These are phyloP conservation scores for Rhododendron simsii DNA, from an alignment of 148 eudicot species.

Conservation along the genomic window DNA sequence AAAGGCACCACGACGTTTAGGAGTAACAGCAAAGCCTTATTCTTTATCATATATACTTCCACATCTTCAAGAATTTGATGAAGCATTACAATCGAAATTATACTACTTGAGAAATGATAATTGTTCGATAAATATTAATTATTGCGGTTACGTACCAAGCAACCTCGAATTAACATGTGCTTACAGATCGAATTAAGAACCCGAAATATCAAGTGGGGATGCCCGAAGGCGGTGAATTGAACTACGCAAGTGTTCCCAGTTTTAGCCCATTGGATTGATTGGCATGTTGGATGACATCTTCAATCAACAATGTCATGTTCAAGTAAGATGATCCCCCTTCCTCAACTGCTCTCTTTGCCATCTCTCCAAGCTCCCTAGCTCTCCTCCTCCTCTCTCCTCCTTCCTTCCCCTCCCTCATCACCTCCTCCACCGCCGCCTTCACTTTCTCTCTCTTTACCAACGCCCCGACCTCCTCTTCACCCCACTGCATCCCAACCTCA, in stretches of 20 bases:
- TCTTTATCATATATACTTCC: too few species aligned
- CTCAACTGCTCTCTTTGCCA: slow-evolving; percentile 31
- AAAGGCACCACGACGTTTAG: too few species aligned
- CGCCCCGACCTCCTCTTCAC: slow-evolving; percentile 27
- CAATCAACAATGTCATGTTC: slow-evolving; percentile 29
- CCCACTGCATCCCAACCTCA: slow-evolving; percentile 25
- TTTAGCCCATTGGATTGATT: neutral
- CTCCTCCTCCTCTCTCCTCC: slow-evolving; percentile 35
- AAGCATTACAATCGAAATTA: too few species aligned
- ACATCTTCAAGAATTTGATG: too few species aligned
- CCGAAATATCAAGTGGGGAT: neutral
- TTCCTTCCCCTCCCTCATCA: slow-evolving; percentile 29
- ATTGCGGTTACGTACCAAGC: too few species aligned
- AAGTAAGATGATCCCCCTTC: slow-evolving; percentile 40
- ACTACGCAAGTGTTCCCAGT: neutral
- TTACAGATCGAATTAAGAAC: too few species aligned
- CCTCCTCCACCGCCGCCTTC: slow-evolving; percentile 17
- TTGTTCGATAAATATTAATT: too few species aligned
- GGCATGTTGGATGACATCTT: slow-evolving; percentile 14
- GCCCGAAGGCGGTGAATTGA: too few species aligned
- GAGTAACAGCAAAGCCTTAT: too few species aligned
- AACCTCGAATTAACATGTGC: too few species aligned
- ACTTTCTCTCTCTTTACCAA: slow-evolving; percentile 31
- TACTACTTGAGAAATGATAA: too few species aligned
- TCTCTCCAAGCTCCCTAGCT: slow-evolving; percentile 27